Conservation (phyloP, 441 rosid genomes). For the Adansonia grandidieri region DNA sequence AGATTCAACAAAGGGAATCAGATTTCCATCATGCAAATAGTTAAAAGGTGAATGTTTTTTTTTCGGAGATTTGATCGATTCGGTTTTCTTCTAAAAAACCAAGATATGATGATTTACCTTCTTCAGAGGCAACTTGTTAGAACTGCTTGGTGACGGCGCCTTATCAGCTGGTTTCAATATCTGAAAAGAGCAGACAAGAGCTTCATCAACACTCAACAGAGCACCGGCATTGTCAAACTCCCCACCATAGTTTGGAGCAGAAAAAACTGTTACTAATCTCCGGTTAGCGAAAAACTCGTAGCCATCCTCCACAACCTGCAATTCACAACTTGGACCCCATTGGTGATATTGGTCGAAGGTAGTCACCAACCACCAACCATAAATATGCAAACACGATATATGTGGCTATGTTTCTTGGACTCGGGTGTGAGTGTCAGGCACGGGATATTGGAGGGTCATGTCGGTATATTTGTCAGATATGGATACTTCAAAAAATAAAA, state of each 20-base stretch:
- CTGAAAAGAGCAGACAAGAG: constrained; percentile 87
- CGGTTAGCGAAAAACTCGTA: constrained; percentile 90
- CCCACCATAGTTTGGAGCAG: constrained; percentile 98
- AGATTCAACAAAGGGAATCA: constrained; percentile 19
- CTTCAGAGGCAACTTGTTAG: constrained; percentile 52
- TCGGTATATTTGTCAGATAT: too few species aligned
- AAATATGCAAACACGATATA: too few species aligned
- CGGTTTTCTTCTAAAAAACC: not conserved
- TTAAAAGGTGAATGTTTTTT: not conserved
- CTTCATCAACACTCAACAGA: constrained; percentile 73
- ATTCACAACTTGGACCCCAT: not conserved
- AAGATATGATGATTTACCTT: constrained; percentile 48
- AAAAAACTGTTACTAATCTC: constrained; percentile 84
- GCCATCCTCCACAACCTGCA: constrained; percentile 96
- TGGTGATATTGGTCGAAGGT: too few species aligned
- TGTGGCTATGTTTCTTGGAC: too few species aligned
- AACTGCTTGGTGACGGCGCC: constrained; percentile 48
- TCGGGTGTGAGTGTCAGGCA: too few species aligned
- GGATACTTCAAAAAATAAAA: too few species aligned
- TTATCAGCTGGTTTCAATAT: constrained; percentile 70
- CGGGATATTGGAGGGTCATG: too few species aligned
- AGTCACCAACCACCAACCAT: too few species aligned
- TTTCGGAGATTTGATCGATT: not conserved
- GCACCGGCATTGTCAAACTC: constrained; percentile 98
- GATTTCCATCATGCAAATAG: not conserved